A percentile compares a stretch with the other conserved stretches of the same genome.
These are phyloP conservation scores for Ostreobium quekettii DNA, from an alignment of 139 green algal species.

Conservation along the genomic window DNA sequence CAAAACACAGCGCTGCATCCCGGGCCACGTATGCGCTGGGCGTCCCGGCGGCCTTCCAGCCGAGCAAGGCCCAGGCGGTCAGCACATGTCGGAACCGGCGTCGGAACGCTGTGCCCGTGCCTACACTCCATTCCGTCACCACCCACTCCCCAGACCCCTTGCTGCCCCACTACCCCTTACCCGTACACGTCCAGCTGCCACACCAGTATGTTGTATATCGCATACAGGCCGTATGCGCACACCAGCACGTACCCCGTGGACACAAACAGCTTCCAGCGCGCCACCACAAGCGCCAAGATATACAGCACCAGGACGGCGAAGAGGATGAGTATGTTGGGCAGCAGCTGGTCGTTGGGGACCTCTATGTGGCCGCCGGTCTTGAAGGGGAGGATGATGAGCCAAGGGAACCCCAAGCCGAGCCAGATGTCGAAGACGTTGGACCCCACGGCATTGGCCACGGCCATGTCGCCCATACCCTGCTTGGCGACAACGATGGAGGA, in stretches of 20 bases:
- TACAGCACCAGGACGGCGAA: constrained; percentile 28
- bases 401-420: constrained; percentile 35
- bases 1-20: too few species aligned
- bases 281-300: constrained; percentile 9
- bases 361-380: background rate
- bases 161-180: too few species aligned
- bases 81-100: too few species aligned
- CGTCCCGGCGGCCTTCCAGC: too few species aligned
- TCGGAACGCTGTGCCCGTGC: too few species aligned
- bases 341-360: constrained; percentile 23
- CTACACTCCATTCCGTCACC: too few species aligned
- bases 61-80: too few species aligned
- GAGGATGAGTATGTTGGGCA: constrained; percentile 30
- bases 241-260: constrained; percentile 12
- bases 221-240: constrained; percentile 12
- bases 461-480: constrained; percentile 37
- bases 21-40: too few species aligned
- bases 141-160: too few species aligned
- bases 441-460: constrained; percentile 37
- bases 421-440: constrained; percentile 43
- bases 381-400: constrained; percentile 28
- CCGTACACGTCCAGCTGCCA: constrained; percentile 22
- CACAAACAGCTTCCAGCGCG: constrained; percentile 3
- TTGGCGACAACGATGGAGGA: constrained; percentile 31
- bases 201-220: constrained; percentile 20